Conservation (phyloP, 2,329 filamentous ascomycete genomes). For the Furcasterigmium sp. region DNA sequence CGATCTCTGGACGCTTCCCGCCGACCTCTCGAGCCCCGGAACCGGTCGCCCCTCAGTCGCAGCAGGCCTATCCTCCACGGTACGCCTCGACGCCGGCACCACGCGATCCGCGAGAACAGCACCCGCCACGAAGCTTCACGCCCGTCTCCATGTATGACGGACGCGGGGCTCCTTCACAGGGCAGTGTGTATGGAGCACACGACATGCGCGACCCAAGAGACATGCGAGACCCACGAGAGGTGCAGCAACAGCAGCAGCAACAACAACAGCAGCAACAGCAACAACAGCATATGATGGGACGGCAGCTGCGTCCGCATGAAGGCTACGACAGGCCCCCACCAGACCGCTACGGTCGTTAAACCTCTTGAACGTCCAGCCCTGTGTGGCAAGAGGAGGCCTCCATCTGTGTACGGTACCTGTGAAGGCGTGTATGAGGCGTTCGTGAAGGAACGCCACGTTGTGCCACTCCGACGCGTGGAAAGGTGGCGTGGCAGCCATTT, state of each 20-base stretch:
- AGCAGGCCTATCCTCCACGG: conserved; percentile 30
- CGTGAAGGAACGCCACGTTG: too few relatives aligned
- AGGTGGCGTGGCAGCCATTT: too few relatives aligned
- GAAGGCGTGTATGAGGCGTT: too few relatives aligned
- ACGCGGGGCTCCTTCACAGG: conserved; percentile 31
- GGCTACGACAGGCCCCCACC: conserved; percentile 33
- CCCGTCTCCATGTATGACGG: conserved; percentile 35
- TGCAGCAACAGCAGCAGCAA: conserved; percentile 2
- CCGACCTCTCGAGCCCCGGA: conserved; percentile 36
- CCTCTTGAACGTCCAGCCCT: too few relatives aligned
- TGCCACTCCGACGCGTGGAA: too few relatives aligned
- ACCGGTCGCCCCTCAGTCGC: conserved; percentile 31
- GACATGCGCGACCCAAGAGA: conserved; percentile 14
- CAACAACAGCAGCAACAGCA: conserved; percentile 5
- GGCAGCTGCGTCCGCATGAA: conserved; percentile 38
- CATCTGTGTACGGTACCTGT: too few relatives aligned
- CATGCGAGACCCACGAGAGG: conserved; percentile 29
- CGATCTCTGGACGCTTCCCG: conserved; percentile 30
- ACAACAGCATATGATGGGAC: conserved; percentile 26
- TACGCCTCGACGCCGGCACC: conserved; percentile 39
- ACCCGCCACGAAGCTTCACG: conserved; percentile 37
- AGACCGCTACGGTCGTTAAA: conserved; percentile 36
- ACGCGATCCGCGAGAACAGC: conserved; percentile 34
- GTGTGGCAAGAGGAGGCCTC: too few relatives aligned
- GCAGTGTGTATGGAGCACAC: conserved; percentile 17